Conservation (phyloP, 2,329 filamentous ascomycete species). For the Diaporthe sp. region DNA sequence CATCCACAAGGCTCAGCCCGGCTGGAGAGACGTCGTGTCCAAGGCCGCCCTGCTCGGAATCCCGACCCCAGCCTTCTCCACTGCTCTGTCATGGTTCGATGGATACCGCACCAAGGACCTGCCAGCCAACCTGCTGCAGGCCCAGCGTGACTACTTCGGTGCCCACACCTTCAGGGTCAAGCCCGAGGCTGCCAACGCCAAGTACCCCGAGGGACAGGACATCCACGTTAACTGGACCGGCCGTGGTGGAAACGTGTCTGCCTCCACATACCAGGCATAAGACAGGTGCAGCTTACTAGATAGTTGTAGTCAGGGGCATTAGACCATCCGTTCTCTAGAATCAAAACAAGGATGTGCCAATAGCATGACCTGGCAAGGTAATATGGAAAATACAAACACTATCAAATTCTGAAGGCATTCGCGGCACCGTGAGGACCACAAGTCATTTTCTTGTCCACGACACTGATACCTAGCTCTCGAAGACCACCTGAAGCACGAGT, state of each 20-base stretch:
- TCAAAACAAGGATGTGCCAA: conserved; percentile 36
- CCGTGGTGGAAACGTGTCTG: conserved; percentile 95
- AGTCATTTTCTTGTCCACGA: not conserved
- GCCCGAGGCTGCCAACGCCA: conserved; percentile 81
- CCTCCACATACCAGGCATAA: conserved; percentile 97
- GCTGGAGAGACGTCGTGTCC: conserved; percentile 92
- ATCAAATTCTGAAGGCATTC: not conserved
- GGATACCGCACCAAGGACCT: conserved; percentile 98
- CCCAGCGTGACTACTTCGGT: conserved; percentile 99
- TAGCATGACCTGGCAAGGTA: conserved; percentile 35
- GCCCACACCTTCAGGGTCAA: conserved; percentile 92
- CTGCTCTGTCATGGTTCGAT: conserved; percentile 98
- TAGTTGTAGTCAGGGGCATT: conserved; percentile 36
- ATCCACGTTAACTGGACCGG: conserved; percentile 99
- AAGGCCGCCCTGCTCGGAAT: conserved; percentile 96
- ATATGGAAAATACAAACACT: conserved; percentile 40
- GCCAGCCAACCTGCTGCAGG: conserved; percentile 97
- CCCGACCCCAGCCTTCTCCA: conserved; percentile 96
- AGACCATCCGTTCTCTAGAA: conserved; percentile 24
- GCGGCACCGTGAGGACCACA: not conserved
- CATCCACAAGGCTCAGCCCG: conserved; percentile 94
- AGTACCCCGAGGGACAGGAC: conserved; percentile 88
- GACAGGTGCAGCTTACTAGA: conserved; percentile 33
- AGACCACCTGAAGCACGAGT: not conserved
- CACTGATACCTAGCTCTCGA: not conserved